Evolutionary conservation across 495 filamentous ascomycete genomes (phyloP).

Genomic region (Neurospora sp.): DNA sequence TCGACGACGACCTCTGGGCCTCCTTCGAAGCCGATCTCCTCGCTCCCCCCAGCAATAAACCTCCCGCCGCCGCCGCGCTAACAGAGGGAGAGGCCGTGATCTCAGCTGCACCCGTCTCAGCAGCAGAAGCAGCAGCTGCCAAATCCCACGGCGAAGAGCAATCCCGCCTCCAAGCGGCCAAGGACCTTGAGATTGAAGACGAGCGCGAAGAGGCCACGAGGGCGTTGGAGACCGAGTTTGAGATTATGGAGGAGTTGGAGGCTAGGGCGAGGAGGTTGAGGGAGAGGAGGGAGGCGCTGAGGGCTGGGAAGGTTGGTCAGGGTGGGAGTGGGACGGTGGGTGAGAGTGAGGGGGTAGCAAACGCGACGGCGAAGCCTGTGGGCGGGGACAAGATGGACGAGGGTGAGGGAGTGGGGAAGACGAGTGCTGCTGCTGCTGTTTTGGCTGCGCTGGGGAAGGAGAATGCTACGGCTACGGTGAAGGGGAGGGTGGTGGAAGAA

Average conservation of each 20-base stretch:
- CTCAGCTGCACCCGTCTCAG: conserved; percentile 57
- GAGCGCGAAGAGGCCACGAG: conserved; percentile 80
- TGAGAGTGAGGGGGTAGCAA: too few relatives aligned
- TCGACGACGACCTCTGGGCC: conserved; percentile 84
- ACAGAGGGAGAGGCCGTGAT: conserved; percentile 46
- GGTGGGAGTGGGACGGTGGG: too few relatives aligned
- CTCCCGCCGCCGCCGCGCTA: conserved; percentile 11
- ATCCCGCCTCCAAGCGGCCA: conserved; percentile 49
- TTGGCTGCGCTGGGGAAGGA: conserved; percentile 21
- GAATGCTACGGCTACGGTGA: conserved; percentile 12
- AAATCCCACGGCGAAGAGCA: conserved; percentile 52
- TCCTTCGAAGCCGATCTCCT: conserved; percentile 83
- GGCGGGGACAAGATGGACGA: too few relatives aligned
- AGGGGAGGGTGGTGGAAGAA: conserved; percentile 20
- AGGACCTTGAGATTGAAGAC: conserved; percentile 49
- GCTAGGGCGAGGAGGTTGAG: conserved; percentile 66
- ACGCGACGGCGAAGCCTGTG: too few relatives aligned
- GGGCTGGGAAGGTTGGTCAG: conserved; percentile 24
- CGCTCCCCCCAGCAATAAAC: conserved; percentile 11
- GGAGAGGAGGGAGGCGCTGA: conserved; percentile 49
- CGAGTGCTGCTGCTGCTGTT: background rate
- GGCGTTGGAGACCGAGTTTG: conserved; percentile 78
- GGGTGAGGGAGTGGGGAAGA: background rate
- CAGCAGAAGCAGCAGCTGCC: conserved; percentile 56
- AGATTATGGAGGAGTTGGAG: conserved; percentile 88